Evolutionary conservation across 2,329 filamentous ascomycete species (phyloP), one percentile per base, ranked within the genome.

Genomic region (Pyrenophora seminiperda): DNA sequence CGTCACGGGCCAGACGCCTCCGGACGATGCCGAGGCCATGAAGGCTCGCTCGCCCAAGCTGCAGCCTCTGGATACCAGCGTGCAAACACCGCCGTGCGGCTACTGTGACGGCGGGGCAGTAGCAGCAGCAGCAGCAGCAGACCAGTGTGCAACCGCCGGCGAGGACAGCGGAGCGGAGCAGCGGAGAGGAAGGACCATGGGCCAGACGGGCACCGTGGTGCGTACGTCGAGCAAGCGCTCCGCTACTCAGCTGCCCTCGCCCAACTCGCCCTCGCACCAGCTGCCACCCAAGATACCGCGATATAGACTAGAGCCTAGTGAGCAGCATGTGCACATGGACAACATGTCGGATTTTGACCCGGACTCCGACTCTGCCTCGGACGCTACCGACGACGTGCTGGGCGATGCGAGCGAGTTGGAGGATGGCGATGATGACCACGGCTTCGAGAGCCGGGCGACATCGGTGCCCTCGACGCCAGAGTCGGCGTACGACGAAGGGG

Each of bases 211-310:
- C 36, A 58, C 54, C 18, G 49, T 62, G 24, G 63, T 57, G 29
- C 62, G 68, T 34, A 68, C 66, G 5, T 71, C 68, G 38, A 65
- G 67, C 49, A 73, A 73, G 47, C 67, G 70, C 17, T 72, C 69
- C 7, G 70, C 70, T 2, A 71, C 69, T 7, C 69, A 72, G 55
- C 54, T 72, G 47, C 69, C 69, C 20, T 71, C 69, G 49, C 68
- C 68, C 41, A 70, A 36, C 58, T 70, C 67, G 47, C 69, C 69
- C 3, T 62, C 63, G 11, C 66, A 66, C 29, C 64, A 64, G 41
- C 48, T 70, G 43, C 70, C 66, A n/a, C 65, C 66, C 47, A 73
- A 73, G 66, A 67, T 71, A 7, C 67, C 68, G 14, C 43, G 62
- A 20, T 61, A 60, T 47, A 52, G 65, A 17, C 56, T 69, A 42